Percentiles rank a stretch among this genome's conserved stretches.
Conservation (phyloP, 179 eudicot genomes). For the Dionaea muscipula region DNA sequence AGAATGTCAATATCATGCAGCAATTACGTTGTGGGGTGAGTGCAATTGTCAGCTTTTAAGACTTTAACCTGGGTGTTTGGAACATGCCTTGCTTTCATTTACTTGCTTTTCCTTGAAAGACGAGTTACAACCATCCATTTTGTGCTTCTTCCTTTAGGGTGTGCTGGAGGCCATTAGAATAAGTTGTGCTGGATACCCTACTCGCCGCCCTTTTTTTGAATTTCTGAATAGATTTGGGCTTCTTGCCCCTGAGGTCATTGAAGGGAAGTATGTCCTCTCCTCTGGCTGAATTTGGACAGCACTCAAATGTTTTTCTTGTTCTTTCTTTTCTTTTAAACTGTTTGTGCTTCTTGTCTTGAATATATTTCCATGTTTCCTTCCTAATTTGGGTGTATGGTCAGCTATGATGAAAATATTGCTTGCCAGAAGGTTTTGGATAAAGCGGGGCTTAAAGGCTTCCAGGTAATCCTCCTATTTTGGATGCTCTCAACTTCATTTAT, state of each 20-base stretch:
- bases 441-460: conserved; percentile 76
- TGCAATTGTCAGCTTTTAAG: conserved; percentile 15
- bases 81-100: conserved; percentile 1
- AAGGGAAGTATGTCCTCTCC: conserved; percentile 44
- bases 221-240: conserved; percentile 80
- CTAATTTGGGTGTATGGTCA: conserved; percentile 21
- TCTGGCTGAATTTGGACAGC: conserved; percentile 7
- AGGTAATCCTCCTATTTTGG: conserved; percentile 29
- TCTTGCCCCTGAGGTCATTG: conserved; percentile 67
- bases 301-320: background rate
- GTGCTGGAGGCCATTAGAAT: conserved; percentile 95
- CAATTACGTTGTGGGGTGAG: conserved; percentile 99
- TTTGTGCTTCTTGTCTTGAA: background rate
- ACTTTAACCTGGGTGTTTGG: background rate
- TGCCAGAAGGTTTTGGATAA: conserved; percentile 75
- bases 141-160: conserved; percentile 40
- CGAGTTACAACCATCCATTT: background rate
- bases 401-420: conserved; percentile 72
- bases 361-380: conserved; percentile 2
- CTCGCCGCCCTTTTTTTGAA: conserved; percentile 94
- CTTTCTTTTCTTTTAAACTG: background rate
- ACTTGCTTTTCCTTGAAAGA: background rate
- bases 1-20: conserved; percentile 79
- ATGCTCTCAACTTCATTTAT: background rate
- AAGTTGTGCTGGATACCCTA: conserved; percentile 97